Evolutionary conservation across 352 stramenopile species (phyloP).

Genomic region (Pythium aphanidermatum): DNA sequence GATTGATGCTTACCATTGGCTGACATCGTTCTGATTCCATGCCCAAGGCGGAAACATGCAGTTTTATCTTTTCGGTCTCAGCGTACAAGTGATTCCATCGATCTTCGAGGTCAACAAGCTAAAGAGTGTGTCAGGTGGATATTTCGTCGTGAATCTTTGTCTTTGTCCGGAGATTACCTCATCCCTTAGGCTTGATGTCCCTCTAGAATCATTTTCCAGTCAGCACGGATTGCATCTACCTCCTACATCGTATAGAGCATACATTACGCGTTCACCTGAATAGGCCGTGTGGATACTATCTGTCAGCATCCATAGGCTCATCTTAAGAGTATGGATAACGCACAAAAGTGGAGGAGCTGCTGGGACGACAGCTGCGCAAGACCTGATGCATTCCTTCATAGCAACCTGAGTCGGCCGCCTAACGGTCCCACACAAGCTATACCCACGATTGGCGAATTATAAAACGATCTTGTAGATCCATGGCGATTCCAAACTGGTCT

Average conservation of each 20-base stretch:
- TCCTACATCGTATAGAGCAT: neutral
- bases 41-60: constrained; percentile 3
- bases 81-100: neutral
- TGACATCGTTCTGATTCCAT: constrained; percentile 11
- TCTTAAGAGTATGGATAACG: neutral
- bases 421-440: neutral
- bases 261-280: constrained; percentile 31
- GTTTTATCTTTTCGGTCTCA: neutral
- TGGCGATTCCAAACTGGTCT: constrained; percentile 7
- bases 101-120: constrained; percentile 9
- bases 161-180: too few species aligned
- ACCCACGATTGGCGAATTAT: constrained; percentile 26
- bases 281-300: too few species aligned
- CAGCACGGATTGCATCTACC: neutral
- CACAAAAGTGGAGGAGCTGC: constrained; percentile 28
- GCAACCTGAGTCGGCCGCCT: too few species aligned
- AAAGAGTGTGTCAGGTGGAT: too few species aligned
- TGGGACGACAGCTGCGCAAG: constrained; percentile 22
- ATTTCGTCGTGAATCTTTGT: too few species aligned
- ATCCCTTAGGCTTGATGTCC: constrained; percentile 9
- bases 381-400: constrained; percentile 18
- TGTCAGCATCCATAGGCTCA: neutral
- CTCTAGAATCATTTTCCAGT: constrained; percentile 8
- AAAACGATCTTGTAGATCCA: constrained; percentile 21
- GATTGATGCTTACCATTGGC: constrained; percentile 2